Evolutionary conservation across 371 early-diverging fungal genomes (phyloP).

Genomic region (Umbelopsis sp.): DNA sequence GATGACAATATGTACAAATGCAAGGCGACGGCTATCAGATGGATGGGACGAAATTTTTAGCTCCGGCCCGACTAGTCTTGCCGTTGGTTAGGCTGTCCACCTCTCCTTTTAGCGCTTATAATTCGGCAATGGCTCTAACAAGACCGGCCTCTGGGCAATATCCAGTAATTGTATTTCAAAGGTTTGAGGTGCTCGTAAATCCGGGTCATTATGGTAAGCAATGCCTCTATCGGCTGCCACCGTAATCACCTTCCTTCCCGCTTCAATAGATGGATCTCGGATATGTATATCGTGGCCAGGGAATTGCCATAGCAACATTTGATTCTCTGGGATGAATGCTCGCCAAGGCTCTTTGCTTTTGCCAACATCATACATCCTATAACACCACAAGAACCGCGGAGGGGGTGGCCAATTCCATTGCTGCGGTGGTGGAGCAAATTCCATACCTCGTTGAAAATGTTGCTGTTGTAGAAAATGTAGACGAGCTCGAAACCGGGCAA

Average conservation of each 20-base stretch:
- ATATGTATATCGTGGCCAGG: slow-evolving; percentile 9
- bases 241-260: not conserved
- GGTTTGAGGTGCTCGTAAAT: not conserved
- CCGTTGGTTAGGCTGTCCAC: too few relatives aligned
- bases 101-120: not conserved
- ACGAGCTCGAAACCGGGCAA: slow-evolving; percentile 4
- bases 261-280: slow-evolving; percentile 7
- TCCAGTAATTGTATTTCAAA: slow-evolving; percentile 12
- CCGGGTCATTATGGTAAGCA: slow-evolving; percentile 6
- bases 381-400: slow-evolving; percentile 4
- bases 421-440: not conserved
- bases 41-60: too few relatives aligned
- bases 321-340: not conserved
- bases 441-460: not conserved
- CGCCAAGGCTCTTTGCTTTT: not conserved
- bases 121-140: not conserved
- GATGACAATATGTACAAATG: too few relatives aligned
- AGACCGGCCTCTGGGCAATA: not conserved
- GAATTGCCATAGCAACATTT: slow-evolving; percentile 4
- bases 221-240: slow-evolving; percentile 6
- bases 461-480: not conserved
- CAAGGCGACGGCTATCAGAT: too few relatives aligned
- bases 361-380: slow-evolving; percentile 1
- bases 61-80: not conserved
- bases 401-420: not conserved